Conservation (phyloP, 495 filamentous ascomycete genomes). For the Parathielavia appendiculata region DNA sequence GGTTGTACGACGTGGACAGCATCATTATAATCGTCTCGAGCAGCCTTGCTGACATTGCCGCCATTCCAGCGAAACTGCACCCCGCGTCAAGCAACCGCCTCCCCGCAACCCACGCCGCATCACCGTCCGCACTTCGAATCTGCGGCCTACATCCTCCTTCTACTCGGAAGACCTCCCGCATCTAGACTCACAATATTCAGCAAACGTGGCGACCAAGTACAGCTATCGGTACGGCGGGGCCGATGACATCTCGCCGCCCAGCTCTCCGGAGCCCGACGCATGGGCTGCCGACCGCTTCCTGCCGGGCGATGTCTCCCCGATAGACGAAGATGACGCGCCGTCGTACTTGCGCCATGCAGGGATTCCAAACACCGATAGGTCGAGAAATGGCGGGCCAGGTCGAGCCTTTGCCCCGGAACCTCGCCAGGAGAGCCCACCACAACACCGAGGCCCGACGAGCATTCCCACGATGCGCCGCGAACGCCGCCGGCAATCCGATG, state of each 20-base stretch:
- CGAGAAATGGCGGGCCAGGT: neutral
- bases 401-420: neutral
- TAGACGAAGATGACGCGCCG: conserved; percentile 40
- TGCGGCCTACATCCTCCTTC: conserved; percentile 38
- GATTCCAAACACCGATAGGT: neutral
- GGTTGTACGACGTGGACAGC: neutral
- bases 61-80: conserved; percentile 28
- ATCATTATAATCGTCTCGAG: neutral
- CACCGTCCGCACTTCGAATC: conserved; percentile 30
- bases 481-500: conserved; percentile 40
- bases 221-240: conserved; percentile 29
- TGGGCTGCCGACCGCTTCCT: conserved; percentile 22
- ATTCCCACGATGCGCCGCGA: conserved; percentile 50
- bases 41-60: conserved; percentile 8
- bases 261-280: conserved; percentile 41
- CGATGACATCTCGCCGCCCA: conserved; percentile 45
- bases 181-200: conserved; percentile 26
- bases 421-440: conserved; percentile 15
- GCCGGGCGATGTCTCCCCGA: conserved; percentile 47
- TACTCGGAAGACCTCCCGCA: conserved; percentile 35
- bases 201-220: conserved; percentile 34
- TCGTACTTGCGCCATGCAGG: neutral
- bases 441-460: conserved; percentile 30
- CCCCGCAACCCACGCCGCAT: conserved; percentile 33
- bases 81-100: conserved; percentile 32